Percentiles rank a stretch among this genome's conserved stretches.
phyloP scores from a whole-genome alignment of 2,329 filamentous ascomycete species.

The Neocucurbitaria cava region DNA sequence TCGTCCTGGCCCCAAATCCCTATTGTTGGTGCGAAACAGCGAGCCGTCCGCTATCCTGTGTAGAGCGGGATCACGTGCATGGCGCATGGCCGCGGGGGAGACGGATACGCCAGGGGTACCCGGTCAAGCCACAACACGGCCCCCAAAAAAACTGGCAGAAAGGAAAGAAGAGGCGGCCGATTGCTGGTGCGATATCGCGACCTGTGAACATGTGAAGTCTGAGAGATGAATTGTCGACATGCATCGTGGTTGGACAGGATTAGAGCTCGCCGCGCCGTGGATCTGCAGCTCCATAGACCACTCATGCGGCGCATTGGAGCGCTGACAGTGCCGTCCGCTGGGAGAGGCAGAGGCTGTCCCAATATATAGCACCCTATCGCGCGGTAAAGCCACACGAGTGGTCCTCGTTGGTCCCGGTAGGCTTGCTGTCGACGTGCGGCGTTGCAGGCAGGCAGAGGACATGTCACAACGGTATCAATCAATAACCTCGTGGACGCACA shows the following conservation, averaged over 20 bases:
- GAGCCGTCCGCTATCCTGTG: background rate
- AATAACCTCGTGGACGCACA: constrained; percentile 22
- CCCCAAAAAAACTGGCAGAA: background rate
- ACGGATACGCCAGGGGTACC: constrained; percentile 21
- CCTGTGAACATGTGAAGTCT: background rate
- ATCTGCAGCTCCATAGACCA: background rate
- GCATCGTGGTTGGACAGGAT: background rate
- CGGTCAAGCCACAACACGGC: constrained; percentile 3
- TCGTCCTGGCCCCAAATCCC: constrained; percentile 9
- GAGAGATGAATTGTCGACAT: background rate
- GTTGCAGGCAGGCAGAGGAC: background rate
- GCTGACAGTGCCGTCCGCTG: background rate
- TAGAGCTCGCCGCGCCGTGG: background rate
- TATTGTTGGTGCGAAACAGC: constrained; percentile 15
- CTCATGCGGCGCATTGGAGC: background rate
- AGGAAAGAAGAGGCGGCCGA: background rate
- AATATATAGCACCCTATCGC: background rate
- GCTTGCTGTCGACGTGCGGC: background rate
- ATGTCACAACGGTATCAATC: constrained; percentile 14
- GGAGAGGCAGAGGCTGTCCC: background rate
- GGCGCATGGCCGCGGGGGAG: constrained; percentile 11
- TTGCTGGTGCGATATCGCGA: background rate
- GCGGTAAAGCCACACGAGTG: background rate
- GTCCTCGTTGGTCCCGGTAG: background rate
- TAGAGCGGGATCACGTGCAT: constrained; percentile 14